Evolutionary conservation across 2,329 filamentous ascomycete genomes (phyloP).

Genomic region (Zasmidium citrigriseum): DNA sequence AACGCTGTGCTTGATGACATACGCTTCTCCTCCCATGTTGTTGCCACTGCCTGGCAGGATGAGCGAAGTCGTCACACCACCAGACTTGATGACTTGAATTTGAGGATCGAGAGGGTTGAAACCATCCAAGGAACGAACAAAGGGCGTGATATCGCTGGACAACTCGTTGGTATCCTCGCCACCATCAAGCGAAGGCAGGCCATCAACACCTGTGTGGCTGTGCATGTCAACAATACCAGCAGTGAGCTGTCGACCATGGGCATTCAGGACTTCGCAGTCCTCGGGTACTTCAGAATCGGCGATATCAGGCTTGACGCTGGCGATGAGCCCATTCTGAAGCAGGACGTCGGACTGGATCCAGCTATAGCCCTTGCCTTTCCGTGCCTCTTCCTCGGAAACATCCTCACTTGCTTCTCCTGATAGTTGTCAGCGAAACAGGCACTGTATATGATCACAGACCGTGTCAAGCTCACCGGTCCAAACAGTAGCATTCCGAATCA

Average conservation of each 20-base stretch:
- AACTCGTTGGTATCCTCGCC: constrained; percentile 65
- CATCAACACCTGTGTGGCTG: constrained; percentile 63
- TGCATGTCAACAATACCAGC: constrained; percentile 73
- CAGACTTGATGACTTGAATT: constrained; percentile 69
- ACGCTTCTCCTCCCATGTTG: constrained; percentile 72
- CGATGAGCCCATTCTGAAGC: constrained; percentile 62
- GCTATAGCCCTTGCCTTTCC: constrained; percentile 59
- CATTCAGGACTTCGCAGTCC: constrained; percentile 57
- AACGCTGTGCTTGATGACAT: constrained; percentile 67
- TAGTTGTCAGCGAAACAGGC: background rate
- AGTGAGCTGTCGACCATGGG: constrained; percentile 62
- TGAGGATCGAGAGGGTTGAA: constrained; percentile 65
- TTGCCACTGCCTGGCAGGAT: constrained; percentile 68
- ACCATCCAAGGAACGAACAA: constrained; percentile 66
- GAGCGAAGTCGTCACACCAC: constrained; percentile 69
- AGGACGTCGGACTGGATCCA: constrained; percentile 65
- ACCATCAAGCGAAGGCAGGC: constrained; percentile 57
- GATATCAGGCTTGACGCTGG: constrained; percentile 53
- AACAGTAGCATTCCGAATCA: constrained; percentile 67
- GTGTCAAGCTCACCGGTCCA: constrained; percentile 51
- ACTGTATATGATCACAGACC: background rate
- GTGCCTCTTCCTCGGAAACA: constrained; percentile 55
- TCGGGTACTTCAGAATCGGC: constrained; percentile 45
- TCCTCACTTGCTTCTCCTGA: constrained; percentile 56
- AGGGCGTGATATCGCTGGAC: constrained; percentile 65